phyloP scores from a whole-genome alignment of 2,329 filamentous ascomycete genomes.

The Penicillium sclerotiorum region DNA sequence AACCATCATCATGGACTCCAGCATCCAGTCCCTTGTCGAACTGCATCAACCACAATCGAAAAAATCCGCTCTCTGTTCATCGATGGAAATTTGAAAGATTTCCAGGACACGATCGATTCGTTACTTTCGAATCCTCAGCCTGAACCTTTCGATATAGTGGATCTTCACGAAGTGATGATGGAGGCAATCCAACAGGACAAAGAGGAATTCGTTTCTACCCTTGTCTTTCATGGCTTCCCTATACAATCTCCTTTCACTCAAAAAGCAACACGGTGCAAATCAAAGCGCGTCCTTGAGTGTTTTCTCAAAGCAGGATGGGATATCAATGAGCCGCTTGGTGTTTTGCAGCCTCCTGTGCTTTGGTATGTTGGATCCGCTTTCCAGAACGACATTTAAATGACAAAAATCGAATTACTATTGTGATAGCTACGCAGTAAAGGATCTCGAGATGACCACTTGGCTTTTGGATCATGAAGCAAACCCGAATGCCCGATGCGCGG shows the following conservation, averaged over 20 bases:
- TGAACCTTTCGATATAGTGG: background rate
- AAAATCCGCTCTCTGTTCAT: no score
- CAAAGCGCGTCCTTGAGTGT: constrained; percentile 5
- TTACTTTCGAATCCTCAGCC: background rate
- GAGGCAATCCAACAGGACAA: constrained; percentile 1
- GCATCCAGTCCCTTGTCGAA: no score
- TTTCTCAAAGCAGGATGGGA: constrained; percentile 9
- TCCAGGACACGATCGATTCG: background rate
- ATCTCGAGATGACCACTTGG: constrained; percentile 22
- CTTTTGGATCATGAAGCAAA: constrained; percentile 28
- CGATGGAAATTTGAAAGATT: no score
- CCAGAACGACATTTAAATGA: background rate
- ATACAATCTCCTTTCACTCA: background rate
- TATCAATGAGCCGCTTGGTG: constrained; percentile 9
- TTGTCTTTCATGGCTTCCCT: constrained; percentile 5
- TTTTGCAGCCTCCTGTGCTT: constrained; percentile 7
- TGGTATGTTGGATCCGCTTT: constrained; percentile 1
- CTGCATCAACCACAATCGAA: no score
- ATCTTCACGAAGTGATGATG: constrained; percentile 6
- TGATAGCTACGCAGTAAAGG: constrained; percentile 21
- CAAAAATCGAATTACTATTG: constrained; percentile 1
- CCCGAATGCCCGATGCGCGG: constrained; percentile 23
- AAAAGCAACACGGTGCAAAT: background rate
- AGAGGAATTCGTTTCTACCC: background rate
- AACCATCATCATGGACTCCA: no score